Percentiles rank a stretch among this genome's conserved stretches.
phyloP scores from a whole-genome alignment of 2,329 filamentous ascomycete species.

The Ambrosiella beaveri region DNA sequence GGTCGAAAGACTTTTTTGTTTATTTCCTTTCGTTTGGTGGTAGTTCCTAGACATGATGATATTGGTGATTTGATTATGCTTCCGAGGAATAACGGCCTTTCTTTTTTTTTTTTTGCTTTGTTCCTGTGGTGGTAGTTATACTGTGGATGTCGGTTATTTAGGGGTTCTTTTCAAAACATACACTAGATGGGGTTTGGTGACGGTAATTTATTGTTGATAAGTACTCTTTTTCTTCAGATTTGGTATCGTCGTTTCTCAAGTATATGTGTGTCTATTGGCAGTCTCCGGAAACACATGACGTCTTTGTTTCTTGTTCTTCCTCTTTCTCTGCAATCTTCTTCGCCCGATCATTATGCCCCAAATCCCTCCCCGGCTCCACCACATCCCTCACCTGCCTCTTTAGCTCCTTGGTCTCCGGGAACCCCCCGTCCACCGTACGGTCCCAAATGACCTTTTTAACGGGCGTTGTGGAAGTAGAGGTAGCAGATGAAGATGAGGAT shows the following conservation, averaged over 20 bases:
- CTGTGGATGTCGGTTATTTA: no score
- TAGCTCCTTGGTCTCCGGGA: slow-evolving; percentile 83
- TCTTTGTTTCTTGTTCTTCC: neutral
- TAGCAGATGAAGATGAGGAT: slow-evolving; percentile 13
- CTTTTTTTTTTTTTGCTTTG: neutral
- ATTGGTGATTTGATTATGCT: neutral
- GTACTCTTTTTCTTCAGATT: no score
- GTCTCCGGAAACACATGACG: slow-evolving; percentile 5
- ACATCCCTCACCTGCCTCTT: slow-evolving; percentile 72
- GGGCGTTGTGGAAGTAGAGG: neutral
- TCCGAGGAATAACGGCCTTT: neutral
- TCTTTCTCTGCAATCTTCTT: slow-evolving; percentile 18
- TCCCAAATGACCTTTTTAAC: slow-evolving; percentile 50
- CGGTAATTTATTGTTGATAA: no score
- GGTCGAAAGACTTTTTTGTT: slow-evolving; percentile 3
- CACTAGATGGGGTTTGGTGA: no score
- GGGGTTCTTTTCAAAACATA: no score
- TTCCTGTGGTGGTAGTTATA: slow-evolving; percentile 1
- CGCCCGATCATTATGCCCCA: slow-evolving; percentile 62
- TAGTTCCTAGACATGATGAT: slow-evolving; percentile 2
- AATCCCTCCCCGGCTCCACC: slow-evolving; percentile 57
- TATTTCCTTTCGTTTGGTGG: slow-evolving; percentile 4
- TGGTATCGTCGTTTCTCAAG: no score
- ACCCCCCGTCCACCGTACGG: slow-evolving; percentile 69
- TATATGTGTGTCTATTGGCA: neutral